phyloP scores from a whole-genome alignment of 1,284 basidiomycete species.

The Exobasidium cylindrosporum region DNA sequence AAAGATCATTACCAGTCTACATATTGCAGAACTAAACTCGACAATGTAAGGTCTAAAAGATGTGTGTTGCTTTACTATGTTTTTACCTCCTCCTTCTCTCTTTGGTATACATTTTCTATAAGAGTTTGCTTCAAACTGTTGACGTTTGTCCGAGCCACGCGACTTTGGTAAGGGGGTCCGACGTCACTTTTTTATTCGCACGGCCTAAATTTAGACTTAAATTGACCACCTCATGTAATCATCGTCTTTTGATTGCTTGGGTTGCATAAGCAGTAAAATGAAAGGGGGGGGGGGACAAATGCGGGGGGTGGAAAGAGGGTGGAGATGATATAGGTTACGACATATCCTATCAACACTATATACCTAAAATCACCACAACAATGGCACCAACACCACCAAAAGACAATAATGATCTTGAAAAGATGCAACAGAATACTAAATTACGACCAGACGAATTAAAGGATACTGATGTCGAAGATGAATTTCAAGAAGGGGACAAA shows the following conservation, averaged over 20 bases:
- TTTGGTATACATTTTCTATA: no score
- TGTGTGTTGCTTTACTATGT: no score
- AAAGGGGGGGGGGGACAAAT: background rate
- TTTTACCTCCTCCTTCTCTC: no score
- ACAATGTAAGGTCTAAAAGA: no score
- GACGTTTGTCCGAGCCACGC: no score
- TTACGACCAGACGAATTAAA: slow-evolving; percentile 7
- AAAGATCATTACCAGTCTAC: no score
- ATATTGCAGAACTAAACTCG: no score
- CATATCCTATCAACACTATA: background rate
- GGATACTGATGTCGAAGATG: slow-evolving; percentile 11
- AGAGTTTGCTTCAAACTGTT: no score
- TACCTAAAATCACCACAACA: background rate
- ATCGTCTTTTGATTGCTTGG: background rate
- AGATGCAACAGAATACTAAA: background rate
- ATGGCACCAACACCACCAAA: background rate
- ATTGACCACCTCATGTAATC: no score
- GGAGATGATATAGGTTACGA: background rate
- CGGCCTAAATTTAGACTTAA: no score
- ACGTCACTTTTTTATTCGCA: no score
- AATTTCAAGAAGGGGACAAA: slow-evolving; percentile 3
- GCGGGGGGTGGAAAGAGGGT: background rate
- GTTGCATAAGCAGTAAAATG: background rate
- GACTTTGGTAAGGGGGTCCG: no score
- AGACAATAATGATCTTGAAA: background rate